Base-by-base conservation (phyloP, 2,329 filamentous ascomycete genomes). In the Teratosphaeria pseudoeucalypti region DNA sequence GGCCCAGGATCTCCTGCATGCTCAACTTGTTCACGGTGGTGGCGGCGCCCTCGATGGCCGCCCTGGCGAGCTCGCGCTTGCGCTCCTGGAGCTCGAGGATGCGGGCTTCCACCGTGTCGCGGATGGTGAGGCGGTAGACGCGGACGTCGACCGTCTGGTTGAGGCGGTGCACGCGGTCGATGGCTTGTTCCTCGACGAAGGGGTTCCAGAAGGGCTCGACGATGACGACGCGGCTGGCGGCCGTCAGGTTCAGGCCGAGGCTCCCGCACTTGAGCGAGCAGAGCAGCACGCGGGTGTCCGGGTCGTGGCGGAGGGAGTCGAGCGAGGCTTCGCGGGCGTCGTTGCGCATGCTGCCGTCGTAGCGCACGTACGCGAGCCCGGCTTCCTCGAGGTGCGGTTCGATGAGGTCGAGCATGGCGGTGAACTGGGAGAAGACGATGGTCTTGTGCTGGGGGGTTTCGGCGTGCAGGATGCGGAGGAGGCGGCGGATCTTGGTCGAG, bases 391-490 rank as follows among this genome's bases (percentile, higher is more conserved):
- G 80, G 75, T 97, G 96, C 2, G 94, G 94, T 72, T 97, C 91
- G 63, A 99, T 86, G 32, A 97, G 85, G 76, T 97, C 89, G 54
- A 99, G 85, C 94, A 99, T 99, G 0, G 90, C 94, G 0, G 94
- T 99, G 76, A 99, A 99, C 69, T 97, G 90, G 1, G 91, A 96
- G 76, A 99, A 99, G 64, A 99, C 91, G 68, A 99, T 99, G 71
- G 96, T 95, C 72, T 99, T 99, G 81, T 96, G 90, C 61, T 90
- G 81, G 1, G 81, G 78, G 0, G 86, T 85, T 73, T 99, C 94
- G 53, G 84, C 84, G 64, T 85, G 82, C 9, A 99, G 82, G 57
- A 99, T 89, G 62, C 85, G 81, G 69, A 95, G 82, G 23, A 97
- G 81, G 67, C 94, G 86, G 53, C 88, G 86, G 68, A 99, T 95